These are phyloP conservation scores for Encephalitozoon cuniculi DNA, from an alignment of 371 early-diverging fungal genomes.

Conservation along the genomic window DNA sequence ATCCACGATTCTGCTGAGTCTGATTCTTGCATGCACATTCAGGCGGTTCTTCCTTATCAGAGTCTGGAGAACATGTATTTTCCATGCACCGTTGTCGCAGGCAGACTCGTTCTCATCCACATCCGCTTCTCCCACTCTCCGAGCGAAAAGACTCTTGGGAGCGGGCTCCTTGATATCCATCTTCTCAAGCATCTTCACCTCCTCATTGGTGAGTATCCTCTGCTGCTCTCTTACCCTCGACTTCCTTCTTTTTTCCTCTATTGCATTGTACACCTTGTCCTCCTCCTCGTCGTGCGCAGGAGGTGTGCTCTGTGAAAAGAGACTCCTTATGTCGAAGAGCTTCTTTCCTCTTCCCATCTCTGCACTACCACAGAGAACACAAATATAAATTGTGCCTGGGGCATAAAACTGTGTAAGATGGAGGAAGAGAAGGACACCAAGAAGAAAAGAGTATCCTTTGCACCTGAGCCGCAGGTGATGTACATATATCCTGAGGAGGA, in stretches of 20 bases:
- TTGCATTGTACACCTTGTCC: neutral
- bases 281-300: neutral
- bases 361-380: neutral
- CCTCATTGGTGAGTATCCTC: neutral
- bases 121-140: neutral
- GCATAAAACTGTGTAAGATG: constrained; percentile 8
- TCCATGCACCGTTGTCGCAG: neutral
- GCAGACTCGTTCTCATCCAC: neutral
- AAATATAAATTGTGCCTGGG: neutral
- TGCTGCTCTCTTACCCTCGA: no score
- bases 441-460: constrained; percentile 45
- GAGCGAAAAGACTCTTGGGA: neutral
- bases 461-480: constrained; percentile 27
- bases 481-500: constrained; percentile 33
- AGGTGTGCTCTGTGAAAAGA: neutral
- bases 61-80: neutral
- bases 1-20: neutral
- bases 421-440: constrained; percentile 25
- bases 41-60: neutral
- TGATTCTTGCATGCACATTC: constrained; percentile 1
- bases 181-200: neutral
- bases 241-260: neutral
- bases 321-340: neutral
- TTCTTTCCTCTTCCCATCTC: neutral
- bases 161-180: neutral